Base-by-base conservation (phyloP, 2,329 filamentous ascomycete genomes). In the Colletotrichum cuscutae region DNA sequence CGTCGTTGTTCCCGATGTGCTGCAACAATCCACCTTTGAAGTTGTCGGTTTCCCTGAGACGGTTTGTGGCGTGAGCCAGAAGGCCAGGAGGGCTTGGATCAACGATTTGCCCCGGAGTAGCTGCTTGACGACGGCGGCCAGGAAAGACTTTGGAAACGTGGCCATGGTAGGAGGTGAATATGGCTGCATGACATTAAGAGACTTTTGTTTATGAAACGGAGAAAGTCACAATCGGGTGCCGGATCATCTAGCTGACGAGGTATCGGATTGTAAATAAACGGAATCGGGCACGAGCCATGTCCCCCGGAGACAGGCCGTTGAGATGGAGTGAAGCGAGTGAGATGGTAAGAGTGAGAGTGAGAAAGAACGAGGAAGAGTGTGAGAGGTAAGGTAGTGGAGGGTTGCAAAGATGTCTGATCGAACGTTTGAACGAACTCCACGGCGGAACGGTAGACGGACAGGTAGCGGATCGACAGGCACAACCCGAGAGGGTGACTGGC, bases 31-130 rank as follows among this genome's bases (percentile, higher is more conserved):
- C 13, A 64, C 60, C 7, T 67, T 26, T 11, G 72, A 37, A 26
- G 37, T 35, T 19, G 65, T 30, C n/a, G 56, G 42, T 62, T 72
- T 78, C 22, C 71, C 63, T 6, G 66, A 57, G 35, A 52, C 28
- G 46, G 63, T 9, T 11, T 61, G 53, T 8, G 73, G 71, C 1
- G 71, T 67, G 63, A 73, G 58, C 72, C 72, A 75, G 37, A 75
- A 73, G n/a, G 74, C 73, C 32, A 92, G 80, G 35, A 91, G 82
- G 63, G 89, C 87, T 77, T 89, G 86, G 72, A 92, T 80, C 74
- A 91, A 82, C 62, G 89, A 89, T 82, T 88, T 91, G 76, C 90
- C 90, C 64, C 86, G 85, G 62, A 90, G 82, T 68, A 92, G 84
- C 76, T 88, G 89, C 82, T 86, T 90, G 79, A 91, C 77, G 66